Base-by-base conservation (phyloP, 2,329 filamentous ascomycete species). In the Basipetospora chlamydospora region DNA sequence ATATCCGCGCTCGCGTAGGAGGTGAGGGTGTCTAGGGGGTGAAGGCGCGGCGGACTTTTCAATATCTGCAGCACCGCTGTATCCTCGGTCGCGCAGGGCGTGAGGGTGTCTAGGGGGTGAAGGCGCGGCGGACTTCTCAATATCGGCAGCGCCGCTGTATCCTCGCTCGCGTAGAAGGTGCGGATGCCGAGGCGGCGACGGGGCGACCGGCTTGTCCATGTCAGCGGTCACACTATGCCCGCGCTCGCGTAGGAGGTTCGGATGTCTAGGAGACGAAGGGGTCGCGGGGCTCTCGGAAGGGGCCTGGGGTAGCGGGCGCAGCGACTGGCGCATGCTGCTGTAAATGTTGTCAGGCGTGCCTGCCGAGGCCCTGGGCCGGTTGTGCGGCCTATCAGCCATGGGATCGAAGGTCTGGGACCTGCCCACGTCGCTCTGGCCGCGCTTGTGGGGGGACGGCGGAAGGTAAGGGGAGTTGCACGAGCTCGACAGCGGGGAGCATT, bases 341-440 rank as follows among this genome's bases (percentile, higher is more conserved):
- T 85, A 87, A 43, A 78, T 65, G 46, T 72, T 75, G 23, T 75
- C 73, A n/a, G 73, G 64, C 42, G 57, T 54, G 40, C 55, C 58
- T 46, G 61, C 57, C 37, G 58, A 46, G 43, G 49, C 25, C 17
- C 31, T 33, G 12, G 32, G 21, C 22, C n/a, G n/a, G n/a, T 31
- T 38, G 22, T 31, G 23, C 45, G 42, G 51, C 64, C 59, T 51
- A 66, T 55, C 56, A 63, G 51, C 40, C 58, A 52, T 56, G 28
- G 50, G 34, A 49, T 60, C 58, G 45, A 67, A 58, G 41, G 64
- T 57, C 46, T 66, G 53, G 50, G 75, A 67, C 29, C 65, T 64
- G 41, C 67, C 67, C 39, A 70, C 70, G 63, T 90, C 82, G 58
- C 82, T 88, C 55, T 77, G 69, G 42, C 81, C 81, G 53, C 84